These are phyloP conservation scores for Colletotrichum tamarilloi DNA, from an alignment of 2,329 filamentous ascomycete genomes.

Conservation along the genomic window DNA sequence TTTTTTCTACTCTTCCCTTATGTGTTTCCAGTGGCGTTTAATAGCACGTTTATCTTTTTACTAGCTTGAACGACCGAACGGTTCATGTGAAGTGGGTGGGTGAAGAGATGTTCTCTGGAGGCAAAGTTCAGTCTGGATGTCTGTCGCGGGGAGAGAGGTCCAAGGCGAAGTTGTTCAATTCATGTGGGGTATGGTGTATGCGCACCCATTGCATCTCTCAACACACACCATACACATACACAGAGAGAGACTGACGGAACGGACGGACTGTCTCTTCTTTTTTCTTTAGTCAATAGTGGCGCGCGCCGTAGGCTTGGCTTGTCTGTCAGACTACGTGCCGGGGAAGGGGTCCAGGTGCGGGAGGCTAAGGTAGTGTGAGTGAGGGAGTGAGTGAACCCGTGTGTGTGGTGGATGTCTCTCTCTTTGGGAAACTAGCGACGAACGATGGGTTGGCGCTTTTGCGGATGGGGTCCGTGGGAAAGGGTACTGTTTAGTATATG, in stretches of 20 bases:
- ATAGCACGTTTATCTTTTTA: not conserved
- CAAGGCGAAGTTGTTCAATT: not conserved
- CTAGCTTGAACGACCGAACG: not conserved
- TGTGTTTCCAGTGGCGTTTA: not conserved
- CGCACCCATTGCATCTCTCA: not conserved
- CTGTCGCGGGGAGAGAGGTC: not conserved
- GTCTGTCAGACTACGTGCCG: not conserved
- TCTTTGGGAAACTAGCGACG: not conserved
- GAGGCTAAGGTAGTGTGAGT: not conserved
- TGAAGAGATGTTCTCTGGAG: not conserved
- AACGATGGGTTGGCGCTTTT: not conserved
- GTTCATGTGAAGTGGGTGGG: not conserved
- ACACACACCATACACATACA: not conserved
- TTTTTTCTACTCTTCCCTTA: not conserved
- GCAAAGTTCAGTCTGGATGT: not conserved
- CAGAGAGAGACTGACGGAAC: not conserved
- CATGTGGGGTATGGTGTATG: not conserved
- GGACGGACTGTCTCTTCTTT: not conserved
- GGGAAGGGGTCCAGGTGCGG: constrained; percentile 16
- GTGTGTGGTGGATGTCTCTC: not conserved
- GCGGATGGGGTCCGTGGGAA: not conserved
- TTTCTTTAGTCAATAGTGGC: not conserved
- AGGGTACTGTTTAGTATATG: not conserved
- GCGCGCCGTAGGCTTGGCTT: not conserved
- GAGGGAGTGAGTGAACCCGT: not conserved